Base-by-base conservation (phyloP, 2,329 filamentous ascomycete genomes). In the Biscogniauxia mediterranea region DNA sequence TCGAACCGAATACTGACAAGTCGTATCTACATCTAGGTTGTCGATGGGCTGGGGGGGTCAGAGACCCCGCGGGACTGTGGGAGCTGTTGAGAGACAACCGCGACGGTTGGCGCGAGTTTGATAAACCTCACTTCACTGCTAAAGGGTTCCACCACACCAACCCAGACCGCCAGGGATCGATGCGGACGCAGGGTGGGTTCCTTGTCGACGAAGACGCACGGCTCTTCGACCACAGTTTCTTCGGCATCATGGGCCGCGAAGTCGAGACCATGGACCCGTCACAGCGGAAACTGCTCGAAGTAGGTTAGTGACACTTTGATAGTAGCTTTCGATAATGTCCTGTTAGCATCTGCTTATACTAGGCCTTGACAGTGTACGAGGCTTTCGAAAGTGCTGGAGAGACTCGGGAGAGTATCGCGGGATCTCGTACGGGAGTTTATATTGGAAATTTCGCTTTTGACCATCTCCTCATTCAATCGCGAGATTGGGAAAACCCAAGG, bases 161-260 rank as follows among this genome's bases (percentile, higher is more conserved):
- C n/a, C 28, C 17, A 8, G 38, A 61, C 1, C 52, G 58, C 1
- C 61, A 58, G 2, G 61, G 61, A 15, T 57, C 23, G 46, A 32
- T 59, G 32, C n/a, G n/a, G 3, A 53, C 54, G 1, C 20, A 23
- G 11, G 59, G 62, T 59, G 71, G 63, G 0, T 66, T 72, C 54
- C 68, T 75, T 25, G 62, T 75, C 11, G 54, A 66, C 0, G 68
- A 73, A 17, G 73, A 78, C 50, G 57, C 71, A 0, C 69, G 67
- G 1, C 63, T 63, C 0, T 78, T 77, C 52, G 77, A 79, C 59
- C 73, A 72, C 0, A 61, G 70, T 0, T 78, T 78, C 63, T 79
- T 79, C 57, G 67, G 68, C 0, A 74, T 78, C 13, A 70, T 69
- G 0, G 60, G 67, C 1, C 65, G 63, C 0, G 75, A 77, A 25